phyloP scores from a whole-genome alignment of 169 alveolate species.

The Ichthyophthirius multifiliis region DNA sequence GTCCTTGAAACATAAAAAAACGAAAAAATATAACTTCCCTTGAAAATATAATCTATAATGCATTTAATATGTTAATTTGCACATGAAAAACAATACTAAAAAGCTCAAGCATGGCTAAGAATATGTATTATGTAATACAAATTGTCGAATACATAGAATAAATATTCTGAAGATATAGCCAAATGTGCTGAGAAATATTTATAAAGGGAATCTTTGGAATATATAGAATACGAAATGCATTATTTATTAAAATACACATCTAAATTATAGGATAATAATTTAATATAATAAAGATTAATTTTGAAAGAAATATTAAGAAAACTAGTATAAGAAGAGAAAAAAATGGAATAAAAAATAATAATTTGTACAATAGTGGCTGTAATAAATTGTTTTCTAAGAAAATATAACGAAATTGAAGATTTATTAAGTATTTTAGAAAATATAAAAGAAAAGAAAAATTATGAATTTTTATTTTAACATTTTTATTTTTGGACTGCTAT shows the following conservation, averaged over 20 bases:
- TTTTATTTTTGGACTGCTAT: slow-evolving; percentile 6
- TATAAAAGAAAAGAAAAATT: neutral
- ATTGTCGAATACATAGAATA: neutral
- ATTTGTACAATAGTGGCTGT: neutral
- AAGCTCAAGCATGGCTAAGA: neutral
- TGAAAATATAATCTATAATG: neutral
- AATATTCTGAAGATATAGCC: neutral
- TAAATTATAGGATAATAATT: neutral
- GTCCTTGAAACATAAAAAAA: neutral
- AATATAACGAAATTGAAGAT: neutral
- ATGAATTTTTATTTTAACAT: neutral
- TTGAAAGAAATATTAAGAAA: neutral
- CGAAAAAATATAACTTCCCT: neutral
- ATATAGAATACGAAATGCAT: neutral
- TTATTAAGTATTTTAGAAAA: neutral
- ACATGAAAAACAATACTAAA: neutral
- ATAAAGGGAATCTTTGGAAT: neutral
- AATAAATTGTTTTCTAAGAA: neutral
- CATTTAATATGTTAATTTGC: neutral
- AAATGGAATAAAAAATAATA: neutral
- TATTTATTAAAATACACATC: neutral
- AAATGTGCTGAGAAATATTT: neutral
- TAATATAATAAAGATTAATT: neutral
- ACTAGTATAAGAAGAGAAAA: neutral
- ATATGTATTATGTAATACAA: neutral